Conservation (phyloP, 306 rosid genomes). For the Dalbergia cultrata region DNA sequence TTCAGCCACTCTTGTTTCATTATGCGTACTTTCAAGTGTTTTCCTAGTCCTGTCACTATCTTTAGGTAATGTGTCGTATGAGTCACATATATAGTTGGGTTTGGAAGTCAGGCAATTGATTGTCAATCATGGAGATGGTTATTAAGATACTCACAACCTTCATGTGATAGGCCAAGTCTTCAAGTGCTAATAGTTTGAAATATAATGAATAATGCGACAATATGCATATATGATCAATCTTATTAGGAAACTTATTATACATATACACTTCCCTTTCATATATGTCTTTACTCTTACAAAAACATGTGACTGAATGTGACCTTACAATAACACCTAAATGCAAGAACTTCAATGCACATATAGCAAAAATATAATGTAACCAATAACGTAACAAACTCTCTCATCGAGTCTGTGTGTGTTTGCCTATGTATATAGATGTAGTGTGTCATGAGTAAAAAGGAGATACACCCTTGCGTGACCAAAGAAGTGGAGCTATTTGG, state of each 20-base stretch:
- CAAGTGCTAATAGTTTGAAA: too few relatives aligned
- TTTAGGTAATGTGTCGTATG: constrained; percentile 34
- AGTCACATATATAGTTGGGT: constrained; percentile 29
- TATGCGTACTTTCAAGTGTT: too few relatives aligned
- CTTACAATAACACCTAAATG: background rate
- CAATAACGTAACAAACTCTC: constrained; percentile 1
- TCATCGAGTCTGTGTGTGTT: constrained; percentile 5
- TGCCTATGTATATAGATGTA: constrained; percentile 3
- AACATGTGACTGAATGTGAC: constrained; percentile 1
- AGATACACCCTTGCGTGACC: background rate
- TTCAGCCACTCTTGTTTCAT: too few relatives aligned
- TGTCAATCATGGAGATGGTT: constrained; percentile 37
- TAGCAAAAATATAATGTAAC: constrained; percentile 23
- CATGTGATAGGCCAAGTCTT: constrained; percentile 42
- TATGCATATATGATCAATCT: too few relatives aligned
- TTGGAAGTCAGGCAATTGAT: constrained; percentile 7
- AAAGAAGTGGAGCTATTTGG: constrained; percentile 9
- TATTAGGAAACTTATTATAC: too few relatives aligned
- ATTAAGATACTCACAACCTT: constrained; percentile 46
- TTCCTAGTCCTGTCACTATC: constrained; percentile 29
- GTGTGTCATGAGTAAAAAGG: constrained; percentile 2
- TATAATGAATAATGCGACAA: background rate
- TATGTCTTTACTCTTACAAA: constrained; percentile 25
- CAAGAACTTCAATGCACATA: background rate
- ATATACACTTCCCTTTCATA: background rate